phyloP scores from a whole-genome alignment of 2,329 filamentous ascomycete genomes.

The Didymella pinodella region DNA sequence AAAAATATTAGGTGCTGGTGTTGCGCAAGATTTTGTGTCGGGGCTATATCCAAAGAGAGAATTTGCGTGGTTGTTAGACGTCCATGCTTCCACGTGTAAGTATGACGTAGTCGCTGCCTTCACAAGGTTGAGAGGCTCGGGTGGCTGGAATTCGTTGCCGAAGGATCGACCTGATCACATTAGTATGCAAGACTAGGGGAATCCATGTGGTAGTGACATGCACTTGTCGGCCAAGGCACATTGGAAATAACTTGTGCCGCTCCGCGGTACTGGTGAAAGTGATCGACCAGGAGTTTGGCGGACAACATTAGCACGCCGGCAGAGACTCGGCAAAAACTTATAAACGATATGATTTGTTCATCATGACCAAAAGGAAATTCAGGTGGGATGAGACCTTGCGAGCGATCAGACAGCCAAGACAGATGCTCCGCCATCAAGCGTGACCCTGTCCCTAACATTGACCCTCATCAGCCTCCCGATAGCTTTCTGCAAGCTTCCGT shows the following conservation, averaged over 20 bases:
- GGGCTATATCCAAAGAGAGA: neutral
- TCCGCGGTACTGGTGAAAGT: neutral
- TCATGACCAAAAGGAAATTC: too few species aligned
- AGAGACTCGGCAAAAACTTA: neutral
- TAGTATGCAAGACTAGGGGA: neutral
- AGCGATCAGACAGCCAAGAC: conserved; percentile 66
- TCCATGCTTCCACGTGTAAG: neutral
- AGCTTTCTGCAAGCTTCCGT: conserved; percentile 21
- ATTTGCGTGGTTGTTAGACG: conserved; percentile 1
- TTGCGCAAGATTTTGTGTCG: neutral
- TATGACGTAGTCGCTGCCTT: conserved; percentile 1
- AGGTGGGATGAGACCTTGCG: too few species aligned
- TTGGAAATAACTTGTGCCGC: neutral
- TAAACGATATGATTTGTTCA: too few species aligned
- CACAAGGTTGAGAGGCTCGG: neutral
- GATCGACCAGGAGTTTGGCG: neutral
- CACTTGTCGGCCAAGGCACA: neutral
- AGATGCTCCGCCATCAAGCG: conserved; percentile 53
- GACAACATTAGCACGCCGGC: neutral
- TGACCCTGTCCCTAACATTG: conserved; percentile 38
- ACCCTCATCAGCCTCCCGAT: conserved; percentile 28
- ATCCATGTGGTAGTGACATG: neutral
- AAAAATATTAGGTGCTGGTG: neutral
- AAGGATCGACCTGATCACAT: neutral
- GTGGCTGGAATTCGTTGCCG: neutral